phyloP scores from a whole-genome alignment of 495 filamentous ascomycete genomes.

The Penicillium subrubescens region DNA sequence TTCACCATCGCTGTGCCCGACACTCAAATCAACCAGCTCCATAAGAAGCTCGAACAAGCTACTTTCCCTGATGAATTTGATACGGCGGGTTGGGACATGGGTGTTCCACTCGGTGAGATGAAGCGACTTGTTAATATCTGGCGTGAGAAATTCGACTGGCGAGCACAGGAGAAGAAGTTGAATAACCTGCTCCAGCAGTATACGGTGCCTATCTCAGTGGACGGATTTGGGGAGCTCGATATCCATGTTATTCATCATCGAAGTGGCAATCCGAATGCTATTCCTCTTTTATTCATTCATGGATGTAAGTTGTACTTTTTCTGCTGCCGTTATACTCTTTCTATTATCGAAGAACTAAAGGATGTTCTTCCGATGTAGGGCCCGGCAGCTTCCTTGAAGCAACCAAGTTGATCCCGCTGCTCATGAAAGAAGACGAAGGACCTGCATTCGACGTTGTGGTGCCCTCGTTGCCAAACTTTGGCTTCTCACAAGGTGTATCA shows the following conservation, averaged over 20 bases:
- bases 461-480: slow-evolving; percentile 73
- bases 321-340: background rate
- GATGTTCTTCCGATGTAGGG: slow-evolving; percentile 37
- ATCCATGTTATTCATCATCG: slow-evolving; percentile 57
- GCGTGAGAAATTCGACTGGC: slow-evolving; percentile 53
- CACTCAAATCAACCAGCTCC: slow-evolving; percentile 37
- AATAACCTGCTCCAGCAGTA: slow-evolving; percentile 46
- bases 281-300: slow-evolving; percentile 65
- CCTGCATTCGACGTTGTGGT: slow-evolving; percentile 70
- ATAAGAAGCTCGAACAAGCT: slow-evolving; percentile 43
- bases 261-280: slow-evolving; percentile 47
- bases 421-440: slow-evolving; percentile 47
- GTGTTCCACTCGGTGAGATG: slow-evolving; percentile 49
- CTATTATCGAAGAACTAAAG: background rate
- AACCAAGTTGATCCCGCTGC: slow-evolving; percentile 59
- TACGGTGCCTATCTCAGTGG: slow-evolving; percentile 33
- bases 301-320: slow-evolving; percentile 46
- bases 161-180: slow-evolving; percentile 40
- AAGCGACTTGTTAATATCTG: slow-evolving; percentile 48
- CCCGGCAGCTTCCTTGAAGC: slow-evolving; percentile 72
- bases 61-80: slow-evolving; percentile 52
- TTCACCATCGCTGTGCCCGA: slow-evolving; percentile 49
- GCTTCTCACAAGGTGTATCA: slow-evolving; percentile 59
- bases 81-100: slow-evolving; percentile 48
- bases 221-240: slow-evolving; percentile 46